Conservation (phyloP, 2,329 filamentous ascomycete species). For the Dothistroma pini region DNA sequence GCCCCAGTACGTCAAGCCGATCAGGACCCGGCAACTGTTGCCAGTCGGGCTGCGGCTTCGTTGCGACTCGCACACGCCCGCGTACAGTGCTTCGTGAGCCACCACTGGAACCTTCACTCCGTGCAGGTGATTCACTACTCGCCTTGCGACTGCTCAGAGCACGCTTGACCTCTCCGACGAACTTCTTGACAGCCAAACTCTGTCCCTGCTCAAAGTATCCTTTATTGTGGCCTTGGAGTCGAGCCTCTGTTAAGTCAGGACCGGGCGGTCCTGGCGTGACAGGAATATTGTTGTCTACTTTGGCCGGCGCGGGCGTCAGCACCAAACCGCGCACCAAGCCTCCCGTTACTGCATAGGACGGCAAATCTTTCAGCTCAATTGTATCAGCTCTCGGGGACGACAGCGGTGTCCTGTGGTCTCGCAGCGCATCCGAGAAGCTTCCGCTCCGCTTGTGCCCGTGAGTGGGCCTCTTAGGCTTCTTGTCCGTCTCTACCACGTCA, state of each 20-base stretch:
- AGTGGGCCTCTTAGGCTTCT: constrained; percentile 26
- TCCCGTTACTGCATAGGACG: constrained; percentile 67
- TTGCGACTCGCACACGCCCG: constrained; percentile 9
- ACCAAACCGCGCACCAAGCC: constrained; percentile 84
- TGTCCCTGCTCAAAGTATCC: constrained; percentile 14
- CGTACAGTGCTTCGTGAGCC: constrained; percentile 1
- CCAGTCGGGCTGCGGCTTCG: constrained; percentile 21
- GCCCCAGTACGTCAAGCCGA: constrained; percentile 63
- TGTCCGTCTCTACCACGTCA: constrained; percentile 8
- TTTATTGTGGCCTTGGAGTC: constrained; percentile 11
- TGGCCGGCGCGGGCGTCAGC: constrained; percentile 76
- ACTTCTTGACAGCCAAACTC: constrained; percentile 72
- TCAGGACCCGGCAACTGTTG: constrained; percentile 29
- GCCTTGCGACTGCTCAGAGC: constrained; percentile 60
- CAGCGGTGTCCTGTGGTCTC: constrained; percentile 60
- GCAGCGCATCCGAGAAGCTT: constrained; percentile 79
- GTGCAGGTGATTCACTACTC: constrained; percentile 18
- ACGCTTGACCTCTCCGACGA: constrained; percentile 81
- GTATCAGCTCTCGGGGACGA: constrained; percentile 46
- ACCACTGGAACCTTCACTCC: constrained; percentile 42
- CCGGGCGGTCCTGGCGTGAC: constrained; percentile 46
- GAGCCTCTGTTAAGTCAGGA: constrained; percentile 17
- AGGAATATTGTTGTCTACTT: constrained; percentile 56
- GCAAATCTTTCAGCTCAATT: constrained; percentile 39
- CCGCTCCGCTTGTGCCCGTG: constrained; percentile 75